Evolutionary conservation across 768 basidiomycete genomes (phyloP).

Genomic region (Jaapia argillacea): DNA sequence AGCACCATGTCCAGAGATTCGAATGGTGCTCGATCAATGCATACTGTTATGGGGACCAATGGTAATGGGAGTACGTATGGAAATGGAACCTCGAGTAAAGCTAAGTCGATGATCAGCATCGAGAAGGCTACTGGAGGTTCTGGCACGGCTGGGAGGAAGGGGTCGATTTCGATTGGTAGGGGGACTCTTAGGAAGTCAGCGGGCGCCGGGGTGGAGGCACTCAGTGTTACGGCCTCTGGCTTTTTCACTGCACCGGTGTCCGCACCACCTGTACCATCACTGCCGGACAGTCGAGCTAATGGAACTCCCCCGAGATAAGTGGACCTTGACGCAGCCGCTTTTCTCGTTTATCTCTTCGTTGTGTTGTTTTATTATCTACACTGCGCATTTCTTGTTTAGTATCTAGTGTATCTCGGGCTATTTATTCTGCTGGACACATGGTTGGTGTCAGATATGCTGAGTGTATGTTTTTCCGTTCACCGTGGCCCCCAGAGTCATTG

Average conservation of each 20-base stretch:
- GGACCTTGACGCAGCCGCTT: too few relatives aligned
- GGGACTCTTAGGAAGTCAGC: constrained; percentile 51
- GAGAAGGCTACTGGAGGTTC: constrained; percentile 31
- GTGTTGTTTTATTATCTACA: too few relatives aligned
- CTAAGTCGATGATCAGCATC: constrained; percentile 55
- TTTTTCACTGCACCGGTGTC: constrained; percentile 56
- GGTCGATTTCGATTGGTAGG: constrained; percentile 58
- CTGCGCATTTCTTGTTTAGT: too few relatives aligned
- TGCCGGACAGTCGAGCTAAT: constrained; percentile 4
- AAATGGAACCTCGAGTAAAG: constrained; percentile 15
- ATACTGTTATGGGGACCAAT: constrained; percentile 19
- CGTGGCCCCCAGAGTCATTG: too few relatives aligned
- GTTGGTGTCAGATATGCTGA: too few relatives aligned
- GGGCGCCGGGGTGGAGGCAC: constrained; percentile 68
- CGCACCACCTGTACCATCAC: constrained; percentile 18
- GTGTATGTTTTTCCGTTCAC: too few relatives aligned
- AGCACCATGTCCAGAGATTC: constrained; percentile 19
- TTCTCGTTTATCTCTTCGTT: too few relatives aligned
- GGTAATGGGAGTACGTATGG: constrained; percentile 11
- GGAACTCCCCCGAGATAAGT: too few relatives aligned
- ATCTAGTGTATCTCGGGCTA: too few relatives aligned
- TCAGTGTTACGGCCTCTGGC: constrained; percentile 66
- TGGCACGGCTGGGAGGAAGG: constrained; percentile 25
- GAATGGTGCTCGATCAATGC: constrained; percentile 22
- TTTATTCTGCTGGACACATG: too few relatives aligned